Conservation (phyloP, 768 basidiomycete genomes). For the Tulasnella sp. region DNA sequence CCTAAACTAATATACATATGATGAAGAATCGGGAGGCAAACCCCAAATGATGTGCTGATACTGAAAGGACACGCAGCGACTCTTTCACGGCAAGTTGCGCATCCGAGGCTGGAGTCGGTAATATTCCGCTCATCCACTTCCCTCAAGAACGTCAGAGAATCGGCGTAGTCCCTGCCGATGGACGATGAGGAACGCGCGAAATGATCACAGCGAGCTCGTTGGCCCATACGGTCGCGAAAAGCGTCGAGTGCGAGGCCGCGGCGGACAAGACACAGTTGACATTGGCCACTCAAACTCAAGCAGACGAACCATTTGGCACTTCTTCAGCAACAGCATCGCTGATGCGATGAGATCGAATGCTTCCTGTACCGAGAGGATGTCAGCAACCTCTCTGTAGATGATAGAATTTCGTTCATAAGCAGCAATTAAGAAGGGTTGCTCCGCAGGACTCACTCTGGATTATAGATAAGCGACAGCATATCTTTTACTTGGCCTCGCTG, state of each 20-base stretch:
- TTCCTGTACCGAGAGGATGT: not conserved
- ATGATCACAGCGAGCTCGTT: not conserved
- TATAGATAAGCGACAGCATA: not conserved
- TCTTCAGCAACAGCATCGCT: not conserved
- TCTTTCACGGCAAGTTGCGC: not conserved
- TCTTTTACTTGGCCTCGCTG: not conserved
- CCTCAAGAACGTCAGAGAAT: not conserved
- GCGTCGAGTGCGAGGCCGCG: too few species aligned
- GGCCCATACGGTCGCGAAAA: too few species aligned
- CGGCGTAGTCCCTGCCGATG: not conserved
- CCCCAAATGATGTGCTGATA: too few species aligned
- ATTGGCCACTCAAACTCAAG: not conserved
- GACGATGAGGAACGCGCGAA: not conserved
- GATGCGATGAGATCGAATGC: not conserved
- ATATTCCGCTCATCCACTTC: not conserved
- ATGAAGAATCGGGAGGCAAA: too few species aligned
- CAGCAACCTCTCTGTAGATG: not conserved
- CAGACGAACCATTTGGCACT: conserved; percentile 5
- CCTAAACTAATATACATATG: too few species aligned
- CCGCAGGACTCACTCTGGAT: not conserved
- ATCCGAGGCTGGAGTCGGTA: not conserved
- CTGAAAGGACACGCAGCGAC: not conserved
- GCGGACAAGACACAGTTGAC: too few species aligned
- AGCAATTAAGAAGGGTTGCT: not conserved
- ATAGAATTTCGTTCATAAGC: not conserved